phyloP scores from a whole-genome alignment of 371 early-diverging fungal genomes.

The Polyrhizophydium stewartii region DNA sequence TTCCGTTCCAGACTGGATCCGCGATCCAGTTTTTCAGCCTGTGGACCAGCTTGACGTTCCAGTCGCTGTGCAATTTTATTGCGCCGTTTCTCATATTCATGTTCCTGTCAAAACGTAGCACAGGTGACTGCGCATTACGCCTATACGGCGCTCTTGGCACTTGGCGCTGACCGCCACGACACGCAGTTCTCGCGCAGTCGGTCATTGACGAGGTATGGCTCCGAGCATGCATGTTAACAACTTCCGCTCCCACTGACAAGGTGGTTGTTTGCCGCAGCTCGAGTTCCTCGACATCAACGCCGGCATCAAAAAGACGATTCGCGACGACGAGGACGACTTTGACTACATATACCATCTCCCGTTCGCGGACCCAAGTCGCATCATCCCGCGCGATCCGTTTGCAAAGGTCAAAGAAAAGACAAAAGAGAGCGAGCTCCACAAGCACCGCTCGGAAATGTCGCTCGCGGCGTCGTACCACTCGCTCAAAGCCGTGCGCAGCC shows the following conservation, averaged over 20 bases:
- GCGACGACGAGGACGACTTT: slow-evolving; percentile 41
- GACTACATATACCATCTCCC: slow-evolving; percentile 49
- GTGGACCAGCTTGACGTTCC: slow-evolving; percentile 42
- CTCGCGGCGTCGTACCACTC: background rate
- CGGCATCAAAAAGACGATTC: slow-evolving; percentile 22
- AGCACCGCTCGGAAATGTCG: background rate
- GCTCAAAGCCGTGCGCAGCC: background rate
- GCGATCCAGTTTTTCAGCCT: slow-evolving; percentile 27
- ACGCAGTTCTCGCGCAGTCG: slow-evolving; percentile 33
- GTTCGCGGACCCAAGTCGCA: slow-evolving; percentile 32
- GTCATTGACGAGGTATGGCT: slow-evolving; percentile 34
- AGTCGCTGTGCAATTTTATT: slow-evolving; percentile 40
- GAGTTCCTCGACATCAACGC: slow-evolving; percentile 39
- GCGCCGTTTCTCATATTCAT: slow-evolving; percentile 43
- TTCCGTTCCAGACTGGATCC: slow-evolving; percentile 43
- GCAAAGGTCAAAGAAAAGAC: slow-evolving; percentile 1
- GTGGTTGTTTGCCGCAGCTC: slow-evolving; percentile 6
- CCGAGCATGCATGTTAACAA: background rate
- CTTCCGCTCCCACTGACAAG: background rate
- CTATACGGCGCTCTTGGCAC: background rate
- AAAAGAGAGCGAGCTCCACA: background rate
- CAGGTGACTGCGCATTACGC: slow-evolving; percentile 10
- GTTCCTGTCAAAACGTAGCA: slow-evolving; percentile 36
- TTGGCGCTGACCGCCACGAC: background rate
- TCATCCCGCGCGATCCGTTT: slow-evolving; percentile 35